These are phyloP conservation scores for Fusarium domesticum DNA, from an alignment of 2,329 filamentous ascomycete species.

Conservation along the genomic window DNA sequence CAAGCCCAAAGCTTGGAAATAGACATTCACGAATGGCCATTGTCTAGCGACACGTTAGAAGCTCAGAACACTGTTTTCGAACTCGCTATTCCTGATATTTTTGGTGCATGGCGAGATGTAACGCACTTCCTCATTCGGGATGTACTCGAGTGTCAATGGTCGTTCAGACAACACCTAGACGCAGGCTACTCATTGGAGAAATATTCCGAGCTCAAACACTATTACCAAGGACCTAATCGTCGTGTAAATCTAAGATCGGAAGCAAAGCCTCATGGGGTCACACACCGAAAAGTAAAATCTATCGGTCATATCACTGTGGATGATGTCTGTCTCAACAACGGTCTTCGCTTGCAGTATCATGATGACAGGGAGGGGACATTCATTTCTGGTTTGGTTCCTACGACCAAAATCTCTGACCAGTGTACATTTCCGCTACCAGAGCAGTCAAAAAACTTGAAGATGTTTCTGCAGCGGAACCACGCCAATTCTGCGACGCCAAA, in stretches of 20 bases:
- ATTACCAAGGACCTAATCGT: neutral
- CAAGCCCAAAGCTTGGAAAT: constrained; percentile 44
- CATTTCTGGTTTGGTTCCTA: neutral
- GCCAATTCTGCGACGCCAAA: constrained; percentile 40
- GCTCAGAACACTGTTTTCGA: constrained; percentile 54
- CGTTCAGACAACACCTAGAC: accelerated
- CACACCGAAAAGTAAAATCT: constrained; percentile 4
- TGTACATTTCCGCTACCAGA: constrained; percentile 19
- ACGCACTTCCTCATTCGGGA: constrained; percentile 41
- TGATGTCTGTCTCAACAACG: constrained; percentile 26
- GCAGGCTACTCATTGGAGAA: constrained; percentile 4
- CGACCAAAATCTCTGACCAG: neutral
- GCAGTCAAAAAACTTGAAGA: constrained; percentile 6
- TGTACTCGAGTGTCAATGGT: constrained; percentile 32
- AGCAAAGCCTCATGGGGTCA: constrained; percentile 15
- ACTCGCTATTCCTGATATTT: constrained; percentile 40
- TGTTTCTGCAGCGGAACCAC: constrained; percentile 14
- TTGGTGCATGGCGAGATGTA: constrained; percentile 48
- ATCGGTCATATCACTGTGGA: constrained; percentile 1
- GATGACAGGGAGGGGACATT: constrained; percentile 4
- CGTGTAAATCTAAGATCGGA: constrained; percentile 22
- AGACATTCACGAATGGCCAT: constrained; percentile 54
- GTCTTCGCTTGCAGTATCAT: constrained; percentile 20
- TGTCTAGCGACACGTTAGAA: constrained; percentile 35
- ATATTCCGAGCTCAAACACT: constrained; percentile 8